Percentiles rank a stretch among this genome's conserved stretches.
Conservation (phyloP, 2,329 filamentous ascomycete species). For the Ophiostoma himal-ulmi region DNA sequence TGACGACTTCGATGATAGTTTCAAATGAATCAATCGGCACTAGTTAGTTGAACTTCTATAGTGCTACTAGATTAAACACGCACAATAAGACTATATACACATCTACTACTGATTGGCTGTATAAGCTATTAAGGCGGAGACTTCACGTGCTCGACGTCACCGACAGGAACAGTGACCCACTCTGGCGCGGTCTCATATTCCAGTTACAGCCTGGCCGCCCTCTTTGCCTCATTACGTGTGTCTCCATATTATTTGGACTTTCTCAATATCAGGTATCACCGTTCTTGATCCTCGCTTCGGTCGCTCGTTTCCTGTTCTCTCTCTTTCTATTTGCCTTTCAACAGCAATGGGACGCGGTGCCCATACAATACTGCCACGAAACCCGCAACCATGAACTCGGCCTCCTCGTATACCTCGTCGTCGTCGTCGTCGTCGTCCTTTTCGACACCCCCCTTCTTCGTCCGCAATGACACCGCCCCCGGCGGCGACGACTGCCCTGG, state of each 20-base stretch:
- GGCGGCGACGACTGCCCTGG: conserved; percentile 28
- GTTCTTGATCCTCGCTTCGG: background rate
- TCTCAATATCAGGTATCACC: background rate
- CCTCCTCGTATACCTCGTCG: background rate
- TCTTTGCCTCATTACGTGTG: conserved; percentile 4
- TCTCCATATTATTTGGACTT: background rate
- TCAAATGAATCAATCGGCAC: no score
- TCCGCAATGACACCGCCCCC: background rate
- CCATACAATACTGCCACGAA: background rate
- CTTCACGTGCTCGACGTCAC: conserved; percentile 12
- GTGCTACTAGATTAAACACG: background rate
- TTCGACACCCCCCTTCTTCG: conserved; percentile 9
- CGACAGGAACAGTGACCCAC: background rate
- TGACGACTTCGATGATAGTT: background rate
- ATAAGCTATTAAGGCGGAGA: background rate
- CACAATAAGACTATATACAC: background rate
- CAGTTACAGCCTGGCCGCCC: background rate
- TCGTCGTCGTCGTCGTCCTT: background rate
- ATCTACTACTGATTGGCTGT: background rate
- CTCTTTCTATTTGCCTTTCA: background rate
- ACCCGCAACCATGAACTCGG: background rate
- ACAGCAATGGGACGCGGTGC: conserved; percentile 8
- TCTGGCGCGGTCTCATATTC: background rate
- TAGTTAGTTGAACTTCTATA: no score
- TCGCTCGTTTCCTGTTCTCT: background rate